Evolutionary conservation across 2,329 filamentous ascomycete species (phyloP).

Genomic region (Reticulascus tulasneorum): DNA sequence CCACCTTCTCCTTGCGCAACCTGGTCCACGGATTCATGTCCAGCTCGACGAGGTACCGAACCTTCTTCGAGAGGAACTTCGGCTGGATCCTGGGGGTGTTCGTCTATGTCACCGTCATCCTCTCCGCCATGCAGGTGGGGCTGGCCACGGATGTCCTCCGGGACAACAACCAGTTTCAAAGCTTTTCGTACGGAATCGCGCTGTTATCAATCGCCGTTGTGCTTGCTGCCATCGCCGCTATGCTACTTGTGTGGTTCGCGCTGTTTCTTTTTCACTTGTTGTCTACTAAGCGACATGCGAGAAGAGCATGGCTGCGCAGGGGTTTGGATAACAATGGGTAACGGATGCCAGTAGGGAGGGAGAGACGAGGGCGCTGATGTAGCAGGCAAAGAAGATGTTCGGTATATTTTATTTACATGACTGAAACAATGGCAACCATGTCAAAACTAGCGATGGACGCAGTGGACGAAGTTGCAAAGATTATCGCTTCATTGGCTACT

Average conservation of each 20-base stretch:
- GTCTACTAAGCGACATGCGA: no score
- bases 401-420: no score
- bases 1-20: conserved; percentile 18
- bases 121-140: conserved; percentile 33
- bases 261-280: conserved; percentile 21
- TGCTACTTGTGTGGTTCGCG: conserved; percentile 16
- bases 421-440: no score
- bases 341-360: no score
- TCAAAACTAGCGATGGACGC: no score
- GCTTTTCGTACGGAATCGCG: conserved; percentile 9
- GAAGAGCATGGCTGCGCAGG: no score
- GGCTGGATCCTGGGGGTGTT: conserved; percentile 24
- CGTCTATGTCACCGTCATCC: conserved; percentile 21
- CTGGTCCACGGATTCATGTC: conserved; percentile 23
- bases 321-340: no score
- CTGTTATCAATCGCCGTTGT: conserved; percentile 17
- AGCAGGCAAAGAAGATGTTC: no score
- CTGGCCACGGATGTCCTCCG: conserved; percentile 24
- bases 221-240: conserved; percentile 7
- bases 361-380: no score
- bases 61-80: conserved; percentile 32
- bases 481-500: no score
- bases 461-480: no score
- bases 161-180: background rate
- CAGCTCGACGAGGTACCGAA: conserved; percentile 26